Base-by-base conservation (phyloP, 1,139 yeast species). In the Saccharomycopsis phalli region DNA sequence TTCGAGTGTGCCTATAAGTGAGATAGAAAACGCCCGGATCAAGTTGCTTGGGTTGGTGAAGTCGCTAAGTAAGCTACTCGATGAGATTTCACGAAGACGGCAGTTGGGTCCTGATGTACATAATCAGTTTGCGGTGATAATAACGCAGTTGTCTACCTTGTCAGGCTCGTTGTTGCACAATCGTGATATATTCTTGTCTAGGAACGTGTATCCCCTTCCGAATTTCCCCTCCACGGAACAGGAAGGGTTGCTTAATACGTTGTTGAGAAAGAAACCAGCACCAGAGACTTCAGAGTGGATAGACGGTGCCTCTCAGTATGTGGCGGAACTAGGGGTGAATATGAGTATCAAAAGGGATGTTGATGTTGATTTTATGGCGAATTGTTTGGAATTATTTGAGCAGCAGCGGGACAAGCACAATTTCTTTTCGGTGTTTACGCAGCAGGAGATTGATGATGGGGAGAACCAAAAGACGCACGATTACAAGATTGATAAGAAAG, bases 281-380 rank as follows among this genome's bases (percentile, higher is more conserved):
- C 97, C 97, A 0, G 96, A 87, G 51, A 94, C 88, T 1, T 86
- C 79, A 42, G 83, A 76, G 36, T 87, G 96, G 97, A 73, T 86
- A 13, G 68, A 69, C 14, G 65, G 66, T 16, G 87, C 91, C 10
- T 36, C 37, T 19, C 18, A 29, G 8, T 31, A 35, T 18, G 40
- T 42, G 2, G 31, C 35, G 8, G 30, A 34, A n/a, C 19, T 42
- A 28, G 38, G 36, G 4, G 31, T 42, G 6, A 33, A 41, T 20
- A 34, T 34, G 4, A 26, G 14, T n/a, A 10, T 14, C 5, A 10
- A 10, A 6, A 22, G 25, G 10, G 18, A 20, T 19, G 20, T 28
- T 19, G 17, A 28, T 20, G 14, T 28, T 17, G 21, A 16, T 4
- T 42, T 42, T 16, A 36, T 44, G 4, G 35, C 34, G 10, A 33